A percentile compares a stretch with the other conserved stretches of the same genome.
These are phyloP conservation scores for Trichoderma pleuroti DNA, from an alignment of 2,329 filamentous ascomycete species.

Conservation along the genomic window DNA sequence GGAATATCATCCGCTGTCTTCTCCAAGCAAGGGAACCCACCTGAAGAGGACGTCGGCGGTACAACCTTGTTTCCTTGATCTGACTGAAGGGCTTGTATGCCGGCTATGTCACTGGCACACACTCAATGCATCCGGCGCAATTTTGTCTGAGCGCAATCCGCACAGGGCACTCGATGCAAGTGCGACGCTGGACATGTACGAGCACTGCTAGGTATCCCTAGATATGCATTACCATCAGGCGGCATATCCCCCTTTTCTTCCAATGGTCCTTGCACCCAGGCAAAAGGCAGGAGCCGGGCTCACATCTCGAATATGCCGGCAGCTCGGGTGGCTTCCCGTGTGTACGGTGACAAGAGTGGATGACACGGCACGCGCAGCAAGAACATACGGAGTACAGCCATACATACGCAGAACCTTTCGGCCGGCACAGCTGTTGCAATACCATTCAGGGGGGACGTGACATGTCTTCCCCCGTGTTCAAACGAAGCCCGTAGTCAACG, in stretches of 20 bases:
- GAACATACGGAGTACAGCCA: not conserved
- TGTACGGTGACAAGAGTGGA: not conserved
- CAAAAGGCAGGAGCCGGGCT: not conserved
- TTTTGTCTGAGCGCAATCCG: not conserved
- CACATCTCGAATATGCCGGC: not conserved
- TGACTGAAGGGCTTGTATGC: not conserved
- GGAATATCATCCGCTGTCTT: not conserved
- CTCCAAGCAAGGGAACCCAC: not conserved
- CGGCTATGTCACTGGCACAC: not conserved
- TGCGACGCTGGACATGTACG: not conserved
- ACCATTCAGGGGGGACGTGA: not conserved
- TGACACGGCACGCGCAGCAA: not conserved
- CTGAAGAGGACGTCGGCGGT: not conserved
- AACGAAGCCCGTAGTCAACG: not conserved
- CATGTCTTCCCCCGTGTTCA: not conserved
- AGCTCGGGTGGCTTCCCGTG: not conserved
- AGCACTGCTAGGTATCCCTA: too few species aligned
- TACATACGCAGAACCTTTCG: not conserved
- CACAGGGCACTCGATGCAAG: not conserved
- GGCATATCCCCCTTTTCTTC: not conserved
- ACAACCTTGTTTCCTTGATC: not conserved
- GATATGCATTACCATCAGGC: not conserved
- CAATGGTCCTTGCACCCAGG: not conserved
- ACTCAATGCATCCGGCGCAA: not conserved
- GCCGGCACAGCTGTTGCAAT: not conserved